Base-by-base conservation (phyloP, 2,329 filamentous ascomycete genomes). In the Phyllosticta citrichinensis region DNA sequence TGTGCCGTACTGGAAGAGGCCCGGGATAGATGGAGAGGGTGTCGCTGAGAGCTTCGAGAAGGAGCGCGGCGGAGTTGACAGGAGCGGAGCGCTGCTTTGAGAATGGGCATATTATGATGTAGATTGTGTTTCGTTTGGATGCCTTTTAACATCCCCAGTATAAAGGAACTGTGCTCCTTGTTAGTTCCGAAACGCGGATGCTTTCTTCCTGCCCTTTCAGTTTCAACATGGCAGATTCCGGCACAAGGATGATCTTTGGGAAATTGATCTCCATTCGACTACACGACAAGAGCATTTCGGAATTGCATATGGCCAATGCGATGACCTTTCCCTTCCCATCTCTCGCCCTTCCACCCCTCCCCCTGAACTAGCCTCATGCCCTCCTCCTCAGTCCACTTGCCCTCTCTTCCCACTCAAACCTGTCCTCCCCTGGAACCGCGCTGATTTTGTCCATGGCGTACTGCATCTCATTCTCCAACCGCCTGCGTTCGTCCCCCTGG, bases 1-100 rank as follows among this genome's bases (percentile, higher is more conserved):
- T n/a, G 56, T 57, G 6, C 52, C 64, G 11, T 65, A 64, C 33
- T 25, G 52, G 33, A 57, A 61, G 25, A 61, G 53, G 55, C 58
- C 58, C 12, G 58, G 40, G 5, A 53, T 12, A 9, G 24, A 25
- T 25, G 24, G 10, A 4, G 35, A 17, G 11, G 1, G n/a, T 5
- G 20, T 14, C 47, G n/a, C 1, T 30, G 9, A 24, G 9, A 10
- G 27, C 27, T 5, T 5, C 12, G 33, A 27, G 10, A 11, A 10
- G 11, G 33, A 40, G 33, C 11, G 11, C 12, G 33, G 8, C 33
- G 33, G 33, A 12, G 10, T 40, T 9, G 33, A 12, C 1, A 40
- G 33, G 33, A 14, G 33, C 12, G 33, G 33, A 17, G 33, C 33
- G 33, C 14, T 40, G 33, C 33, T 40, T 40, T 40, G 33, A 40